Evolutionary conservation across 352 stramenopile species (phyloP).

Genomic region (Pythium rhizo-oryzae): DNA sequence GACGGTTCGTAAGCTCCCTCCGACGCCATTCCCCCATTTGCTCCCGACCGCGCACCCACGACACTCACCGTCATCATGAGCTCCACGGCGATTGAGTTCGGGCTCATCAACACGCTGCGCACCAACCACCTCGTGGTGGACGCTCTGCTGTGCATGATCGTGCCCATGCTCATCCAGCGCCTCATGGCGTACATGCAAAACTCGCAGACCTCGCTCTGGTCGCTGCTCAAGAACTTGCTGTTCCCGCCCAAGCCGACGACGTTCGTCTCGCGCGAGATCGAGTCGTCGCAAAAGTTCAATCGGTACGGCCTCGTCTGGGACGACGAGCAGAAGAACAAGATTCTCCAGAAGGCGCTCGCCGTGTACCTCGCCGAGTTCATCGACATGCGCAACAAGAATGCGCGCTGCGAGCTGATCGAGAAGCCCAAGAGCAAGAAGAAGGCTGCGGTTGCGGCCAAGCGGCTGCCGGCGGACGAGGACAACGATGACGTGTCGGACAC

Average conservation of each 20-base stretch:
- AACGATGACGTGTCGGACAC: constrained; percentile 17
- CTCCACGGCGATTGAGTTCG: constrained; percentile 46
- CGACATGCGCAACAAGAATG: constrained; percentile 36
- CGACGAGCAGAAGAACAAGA: constrained; percentile 39
- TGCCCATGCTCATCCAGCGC: constrained; percentile 47
- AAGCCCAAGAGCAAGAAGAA: constrained; percentile 24
- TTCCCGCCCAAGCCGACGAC: constrained; percentile 5
- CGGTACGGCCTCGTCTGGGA: constrained; percentile 32
- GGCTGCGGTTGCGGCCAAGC: constrained; percentile 2
- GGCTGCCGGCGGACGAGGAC: background rate
- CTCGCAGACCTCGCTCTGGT: constrained; percentile 20
- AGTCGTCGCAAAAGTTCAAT: constrained; percentile 33
- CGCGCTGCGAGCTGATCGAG: constrained; percentile 35
- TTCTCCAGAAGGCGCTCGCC: constrained; percentile 41
- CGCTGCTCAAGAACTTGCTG: constrained; percentile 11
- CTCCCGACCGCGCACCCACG: no score
- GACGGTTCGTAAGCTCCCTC: no score
- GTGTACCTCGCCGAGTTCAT: constrained; percentile 34
- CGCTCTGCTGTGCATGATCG: constrained; percentile 30
- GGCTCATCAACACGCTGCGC: constrained; percentile 54
- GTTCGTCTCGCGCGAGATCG: constrained; percentile 32
- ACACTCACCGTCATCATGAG: constrained; percentile 12
- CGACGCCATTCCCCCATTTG: no score
- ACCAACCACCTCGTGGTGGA: constrained; percentile 31
- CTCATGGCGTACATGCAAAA: constrained; percentile 32